Evolutionary conservation across 2,329 filamentous ascomycete species (phyloP), one percentile per base, ranked within the genome.

Genomic region (Davidsoniella neocaledoniae): DNA sequence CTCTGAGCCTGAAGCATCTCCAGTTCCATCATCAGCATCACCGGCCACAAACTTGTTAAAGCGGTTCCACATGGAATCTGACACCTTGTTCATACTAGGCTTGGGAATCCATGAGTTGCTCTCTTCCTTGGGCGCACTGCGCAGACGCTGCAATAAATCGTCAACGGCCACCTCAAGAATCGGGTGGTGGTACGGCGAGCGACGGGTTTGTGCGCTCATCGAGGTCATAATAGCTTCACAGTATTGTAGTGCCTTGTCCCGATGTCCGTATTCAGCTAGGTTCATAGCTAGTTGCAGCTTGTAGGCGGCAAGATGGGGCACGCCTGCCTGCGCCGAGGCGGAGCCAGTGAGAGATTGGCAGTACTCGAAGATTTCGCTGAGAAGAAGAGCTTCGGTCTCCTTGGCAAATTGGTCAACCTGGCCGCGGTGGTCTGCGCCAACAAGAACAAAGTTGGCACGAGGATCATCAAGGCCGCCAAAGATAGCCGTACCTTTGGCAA

Each of bases 31-130:
- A 48, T 76, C 77, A 49, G 96, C 90, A 53, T 95, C 90, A 12
- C 91, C 93, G 47, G 84, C 80, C 54, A 98, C 87, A 60, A 98
- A 98, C 59, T 87, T 95, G 66, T 88, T 96, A 66, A 99, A 95
- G 53, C 83, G 86, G 55, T 80, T 87, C 75, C 86, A 88, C 61
- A 96, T 78, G 33, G 83, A 86, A 54, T 83, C 87, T 2, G 88
- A 91, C 0, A 96, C 86, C 64, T 93, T 94, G 63, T 93, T 88
- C 76, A 96, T 93, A 63, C 79, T 95, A 5, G 90, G 87, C 63
- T 91, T 94, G 1, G 86, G 83, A 48, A 98, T 91, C 86, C 90
- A 94, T 2, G 87, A 90, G 17, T 77, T 80, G 5, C 79, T 81
- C 50, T 76, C 79, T 56, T 91, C 86, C 60, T 83, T 86, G 10